phyloP scores from a whole-genome alignment of 1,284 basidiomycete genomes.

The Gomphus sp. region DNA sequence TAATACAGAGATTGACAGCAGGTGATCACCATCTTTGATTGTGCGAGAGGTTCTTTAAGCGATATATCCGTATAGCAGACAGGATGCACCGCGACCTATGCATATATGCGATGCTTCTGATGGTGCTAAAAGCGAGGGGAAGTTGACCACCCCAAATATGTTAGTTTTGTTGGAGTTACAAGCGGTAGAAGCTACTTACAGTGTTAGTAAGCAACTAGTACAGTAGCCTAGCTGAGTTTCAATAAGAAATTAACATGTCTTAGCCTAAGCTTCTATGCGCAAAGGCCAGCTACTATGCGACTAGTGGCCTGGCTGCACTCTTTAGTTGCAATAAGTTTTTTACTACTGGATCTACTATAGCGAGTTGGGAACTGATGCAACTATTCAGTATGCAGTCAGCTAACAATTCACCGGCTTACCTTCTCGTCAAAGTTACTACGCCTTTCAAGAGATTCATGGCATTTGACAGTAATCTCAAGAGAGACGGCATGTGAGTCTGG shows the following conservation, averaged over 20 bases:
- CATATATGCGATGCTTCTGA: neutral
- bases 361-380: neutral
- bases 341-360: neutral
- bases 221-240: too few species aligned
- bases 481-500: neutral
- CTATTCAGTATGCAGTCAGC: neutral
- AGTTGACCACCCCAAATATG: neutral
- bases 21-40: neutral
- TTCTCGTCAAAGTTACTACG: neutral
- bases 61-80: neutral
- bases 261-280: too few species aligned
- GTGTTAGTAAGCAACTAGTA: too few species aligned
- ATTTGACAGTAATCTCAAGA: neutral
- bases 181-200: too few species aligned
- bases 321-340: too few species aligned
- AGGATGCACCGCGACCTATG: neutral
- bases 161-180: too few species aligned
- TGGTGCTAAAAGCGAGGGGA: neutral
- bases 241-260: too few species aligned
- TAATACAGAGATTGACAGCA: neutral
- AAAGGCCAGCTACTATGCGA: too few species aligned
- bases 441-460: neutral
- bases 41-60: neutral
- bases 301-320: too few species aligned
- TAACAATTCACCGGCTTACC: neutral